A percentile compares a stretch with the other conserved stretches of the same genome.
phyloP scores from a whole-genome alignment of 169 alveolate genomes.

The Fabrea salina region DNA sequence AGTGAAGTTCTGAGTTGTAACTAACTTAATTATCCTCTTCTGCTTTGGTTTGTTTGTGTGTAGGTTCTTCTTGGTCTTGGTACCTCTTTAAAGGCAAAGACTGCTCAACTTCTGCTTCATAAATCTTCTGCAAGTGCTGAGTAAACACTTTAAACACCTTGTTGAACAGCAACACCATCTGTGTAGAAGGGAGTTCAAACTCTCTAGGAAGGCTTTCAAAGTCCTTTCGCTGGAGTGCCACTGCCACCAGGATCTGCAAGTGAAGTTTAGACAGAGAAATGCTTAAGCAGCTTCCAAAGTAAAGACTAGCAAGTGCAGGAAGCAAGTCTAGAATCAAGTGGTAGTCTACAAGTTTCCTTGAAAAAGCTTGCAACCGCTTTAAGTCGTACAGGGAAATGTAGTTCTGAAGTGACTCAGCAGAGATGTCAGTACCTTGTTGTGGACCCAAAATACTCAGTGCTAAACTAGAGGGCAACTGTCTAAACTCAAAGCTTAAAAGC shows the following conservation, averaged over 20 bases:
- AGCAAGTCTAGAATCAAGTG: conserved; percentile 77
- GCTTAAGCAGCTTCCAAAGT: conserved; percentile 30
- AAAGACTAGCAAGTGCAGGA: conserved; percentile 68
- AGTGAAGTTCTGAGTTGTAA: too few relatives aligned
- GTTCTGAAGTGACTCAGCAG: conserved; percentile 44
- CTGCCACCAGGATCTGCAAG: neutral
- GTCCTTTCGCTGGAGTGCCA: conserved; percentile 1
- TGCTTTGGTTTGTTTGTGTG: too few relatives aligned
- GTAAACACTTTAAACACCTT: conserved; percentile 14
- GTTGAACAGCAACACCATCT: conserved; percentile 7
- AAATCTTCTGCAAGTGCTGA: neutral
- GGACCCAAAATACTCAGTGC: conserved; percentile 39
- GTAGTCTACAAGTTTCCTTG: conserved; percentile 77
- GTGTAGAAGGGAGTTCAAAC: conserved; percentile 5
- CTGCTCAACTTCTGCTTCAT: neutral
- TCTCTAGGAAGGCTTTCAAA: conserved; percentile 3
- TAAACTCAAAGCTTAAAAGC: conserved; percentile 50
- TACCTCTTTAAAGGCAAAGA: neutral
- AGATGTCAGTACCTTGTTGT: conserved; percentile 40
- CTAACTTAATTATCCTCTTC: too few relatives aligned
- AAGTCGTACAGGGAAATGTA: conserved; percentile 68
- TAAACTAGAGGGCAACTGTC: conserved; percentile 35
- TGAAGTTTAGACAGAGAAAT: neutral
- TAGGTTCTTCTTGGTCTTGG: neutral
- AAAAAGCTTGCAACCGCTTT: conserved; percentile 77